Evolutionary conservation across 192 early-diverging fungal genomes (phyloP), one percentile per base, ranked within the genome.

Genomic region (Coemansia sp.): DNA sequence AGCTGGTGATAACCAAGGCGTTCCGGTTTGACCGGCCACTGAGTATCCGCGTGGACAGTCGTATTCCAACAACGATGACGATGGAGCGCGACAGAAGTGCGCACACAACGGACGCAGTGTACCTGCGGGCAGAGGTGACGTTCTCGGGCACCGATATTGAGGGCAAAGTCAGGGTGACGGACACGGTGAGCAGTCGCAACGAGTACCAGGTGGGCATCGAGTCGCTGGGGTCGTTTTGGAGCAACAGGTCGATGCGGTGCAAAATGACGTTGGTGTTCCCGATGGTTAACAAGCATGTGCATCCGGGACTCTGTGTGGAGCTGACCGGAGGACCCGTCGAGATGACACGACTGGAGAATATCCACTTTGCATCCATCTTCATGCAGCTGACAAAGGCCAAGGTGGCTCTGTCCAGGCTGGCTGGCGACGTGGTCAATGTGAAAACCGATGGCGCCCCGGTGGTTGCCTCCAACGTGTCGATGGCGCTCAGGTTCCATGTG

Each of bases 201-300:
- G 76, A 73, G 56, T 78, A 78, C 56, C 67, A 78, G n/a, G 65
- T 78, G 19, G 46, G 57, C 54, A 71, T 78, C n/a, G 58, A 61
- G 54, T 68, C 66, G 3, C 66, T 18, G 26, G 68, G 67, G 39
- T 55, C 71, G 12, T 22, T 78, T 8, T 67, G 63, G 71, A 78
- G 62, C 39, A 46, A 67, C 60, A 64, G 65, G 37, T 45, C 41
- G 22, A 41, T 66, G 15, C 22, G 39, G 42, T 78, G 76, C 42
- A 64, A 62, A 22, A 56, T 78, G 46, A 41, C 63, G 19, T 37
- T 78, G 13, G 66, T 71, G 0, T 61, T 73, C 21, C 76, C 76
- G 7, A 39, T 60, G 16, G 22, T 26, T 4, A 55, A 26, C 45
- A 45, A 19, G 6, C 22, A 36, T 15, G 60, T 18, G 18, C 76